Conservation (phyloP, 805 yeast species). For the Ogataea neopini region DNA sequence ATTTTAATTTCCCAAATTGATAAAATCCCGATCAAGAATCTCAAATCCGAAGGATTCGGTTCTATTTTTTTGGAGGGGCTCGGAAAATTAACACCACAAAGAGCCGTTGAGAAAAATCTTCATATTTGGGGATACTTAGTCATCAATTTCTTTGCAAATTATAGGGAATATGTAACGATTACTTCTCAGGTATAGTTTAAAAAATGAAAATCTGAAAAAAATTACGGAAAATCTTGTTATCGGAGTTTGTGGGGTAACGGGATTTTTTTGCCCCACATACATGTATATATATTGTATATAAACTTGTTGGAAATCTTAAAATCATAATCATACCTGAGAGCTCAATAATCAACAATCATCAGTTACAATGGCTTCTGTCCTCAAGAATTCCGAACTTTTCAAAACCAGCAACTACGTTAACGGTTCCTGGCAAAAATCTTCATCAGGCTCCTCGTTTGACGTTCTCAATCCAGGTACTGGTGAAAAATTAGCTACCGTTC, state of each 20-base stretch:
- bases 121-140: not conserved
- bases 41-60: not conserved
- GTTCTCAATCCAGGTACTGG: slow-evolving; percentile 80
- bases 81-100: not conserved
- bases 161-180: not conserved
- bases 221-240: too few species aligned
- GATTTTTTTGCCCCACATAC: too few species aligned
- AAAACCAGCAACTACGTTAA: slow-evolving; percentile 62
- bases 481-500: slow-evolving; percentile 51
- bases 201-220: too few species aligned
- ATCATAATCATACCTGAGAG: too few species aligned
- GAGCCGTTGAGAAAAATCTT: not conserved
- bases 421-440: slow-evolving; percentile 63
- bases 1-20: not conserved
- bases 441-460: slow-evolving; percentile 50
- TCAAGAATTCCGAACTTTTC: slow-evolving; percentile 50
- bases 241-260: not conserved
- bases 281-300: too few species aligned
- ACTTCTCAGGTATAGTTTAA: not conserved
- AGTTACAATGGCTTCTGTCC: slow-evolving; percentile 5
- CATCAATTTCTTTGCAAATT: not conserved
- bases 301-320: too few species aligned
- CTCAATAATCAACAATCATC: too few species aligned
- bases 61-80: not conserved
- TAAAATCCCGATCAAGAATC: not conserved